Evolutionary conservation across 2,329 filamentous ascomycete genomes (phyloP), one percentile per base, ranked within the genome.

Genomic region (Trichoderma gracile): DNA sequence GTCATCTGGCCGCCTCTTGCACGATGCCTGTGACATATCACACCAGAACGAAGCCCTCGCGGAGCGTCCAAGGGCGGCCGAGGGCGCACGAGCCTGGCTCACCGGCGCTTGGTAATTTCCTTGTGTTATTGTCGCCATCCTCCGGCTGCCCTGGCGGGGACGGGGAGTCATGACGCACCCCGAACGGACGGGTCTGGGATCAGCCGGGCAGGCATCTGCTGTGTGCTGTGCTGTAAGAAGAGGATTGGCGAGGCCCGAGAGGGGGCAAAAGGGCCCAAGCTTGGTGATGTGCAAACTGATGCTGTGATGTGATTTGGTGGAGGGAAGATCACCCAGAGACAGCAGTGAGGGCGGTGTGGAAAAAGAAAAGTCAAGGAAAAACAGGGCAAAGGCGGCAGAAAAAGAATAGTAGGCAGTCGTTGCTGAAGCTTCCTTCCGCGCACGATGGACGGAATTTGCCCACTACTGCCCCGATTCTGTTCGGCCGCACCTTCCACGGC

Each of bases 291-390:
- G 17, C 42, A 19, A 10, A 17, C 17, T 45, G 17, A 45, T 19
- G 17, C 17, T 15, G n/a, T 14, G 40, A 43, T n/a, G 40, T 30
- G 17, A 52, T 52, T 33, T 52, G 47, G 25, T 17, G 25, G 17
- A 30, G 40, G n/a, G 50, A 17, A 60, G 33, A 61, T 53, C 58
- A 61, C 38, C 33, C 33, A 61, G 58, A 61, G 58, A 61, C 58
- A 61, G 38, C n/a, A 25, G 30, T 21, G 45, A 15, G 40, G 27
- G 54, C 38, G 12, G 38, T 19, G 30, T 23, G 23, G 21, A 30
- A 15, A 30, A 52, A 61, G 25, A 45, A 43, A 5, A 27, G 23
- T 33, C 52, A 7, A n/a, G 19, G 38, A 17, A 60, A 53, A 52
- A 53, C 58, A 52, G 47, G n/a, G 25, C 19, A 61, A 43, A 27